Evolutionary conservation across 352 stramenopile genomes (phyloP), one percentile per base, ranked within the genome.

Genomic region (Phytophthora lateralis): DNA sequence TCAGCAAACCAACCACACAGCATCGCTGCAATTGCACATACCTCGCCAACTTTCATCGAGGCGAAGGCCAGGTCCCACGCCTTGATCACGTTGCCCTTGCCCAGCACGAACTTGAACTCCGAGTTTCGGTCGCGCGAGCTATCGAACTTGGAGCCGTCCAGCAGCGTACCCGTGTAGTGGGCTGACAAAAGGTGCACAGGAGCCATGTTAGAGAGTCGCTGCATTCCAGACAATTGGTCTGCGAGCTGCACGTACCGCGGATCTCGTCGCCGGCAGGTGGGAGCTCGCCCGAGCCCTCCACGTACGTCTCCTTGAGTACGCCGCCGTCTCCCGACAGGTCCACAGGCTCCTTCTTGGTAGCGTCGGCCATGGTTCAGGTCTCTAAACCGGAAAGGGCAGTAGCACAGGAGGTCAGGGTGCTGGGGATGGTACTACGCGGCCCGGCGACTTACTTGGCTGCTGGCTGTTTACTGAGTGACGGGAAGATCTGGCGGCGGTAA

Each of bases 61-160:
- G 93, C 86, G 65, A 96, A 95, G 39, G 80, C 88, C 48, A 93
- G 47, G 45, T 96, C 88, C 88, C 88, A 96, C 32, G 83, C 88
- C 73, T 94, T 95, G 69, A 96, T 96, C 47, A 96, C 88, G 57
- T 96, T 93, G 65, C 86, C 88, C 51, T 92, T 91, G 59, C 87
- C 87, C 35, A 96, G 64, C 52, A 93, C 83, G 51, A 96, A 96
- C 79, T 93, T 95, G 59, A 95, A 95, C 66, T 91, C 82, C 37
- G 81, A 74, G 58, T 92, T 63, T 69, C 88, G 88, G 64, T 98
- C 92, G 56, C 90, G 82, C 48, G 91, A 98, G 65, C 82, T 96
- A 76, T 98, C 96, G 66, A 99, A 99, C 76, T 98, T 97, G 10
- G 81, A 85, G 43, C 96, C 96, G 66, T 98, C 92, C 52, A 98